Evolutionary conservation across 768 basidiomycete genomes (phyloP), one percentile per base, ranked within the genome.

Genomic region (Lactarius hatsudake): DNA sequence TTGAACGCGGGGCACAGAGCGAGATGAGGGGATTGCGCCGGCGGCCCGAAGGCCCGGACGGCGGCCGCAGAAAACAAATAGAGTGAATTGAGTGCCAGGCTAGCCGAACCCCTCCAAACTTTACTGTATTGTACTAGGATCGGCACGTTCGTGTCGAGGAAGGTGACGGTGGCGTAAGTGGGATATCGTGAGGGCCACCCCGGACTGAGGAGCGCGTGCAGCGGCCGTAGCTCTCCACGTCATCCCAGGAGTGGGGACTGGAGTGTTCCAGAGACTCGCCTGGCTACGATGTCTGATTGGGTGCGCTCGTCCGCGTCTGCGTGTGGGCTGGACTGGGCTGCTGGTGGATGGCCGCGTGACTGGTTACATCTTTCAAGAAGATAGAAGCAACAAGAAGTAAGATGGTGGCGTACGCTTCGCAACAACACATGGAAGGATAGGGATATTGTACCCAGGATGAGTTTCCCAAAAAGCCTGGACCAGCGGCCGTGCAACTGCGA

Each of bases 81-180:
- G 34, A 34, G 34, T 34, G 32, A 32, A 32, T 32, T 32, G 32
- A 7, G 32, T 32, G 5, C n/a, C 20, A 2, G 9, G 43, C 45
- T n/a, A 45, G 20, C 45, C 45, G n/a, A n/a, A 7, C 43, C 68
- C 70, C 17, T 78, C 75, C 0, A 79, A 77, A 1, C 74, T 69
- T 38, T 78, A 70, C 8, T 76, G 76, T 5, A 81, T 75, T 2
- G 80, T 81, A 3, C 82, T 80, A 8, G 75, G 74, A 40, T 73
- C 72, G 59, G 77, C 69, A 0, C 79, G 80, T 2, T 80, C n/a
- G 78, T 81, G 28, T 82, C 81, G 28, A 81, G 73, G 18, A 80
- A 71, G 30, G 77, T 74, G 34, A 79, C 69, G 5, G 75, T 40
- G 1, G 76, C 76, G 62, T 78, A 26, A 81, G 67, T 77, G 78